phyloP scores from a whole-genome alignment of 768 basidiomycete species.

The Mycena metata region DNA sequence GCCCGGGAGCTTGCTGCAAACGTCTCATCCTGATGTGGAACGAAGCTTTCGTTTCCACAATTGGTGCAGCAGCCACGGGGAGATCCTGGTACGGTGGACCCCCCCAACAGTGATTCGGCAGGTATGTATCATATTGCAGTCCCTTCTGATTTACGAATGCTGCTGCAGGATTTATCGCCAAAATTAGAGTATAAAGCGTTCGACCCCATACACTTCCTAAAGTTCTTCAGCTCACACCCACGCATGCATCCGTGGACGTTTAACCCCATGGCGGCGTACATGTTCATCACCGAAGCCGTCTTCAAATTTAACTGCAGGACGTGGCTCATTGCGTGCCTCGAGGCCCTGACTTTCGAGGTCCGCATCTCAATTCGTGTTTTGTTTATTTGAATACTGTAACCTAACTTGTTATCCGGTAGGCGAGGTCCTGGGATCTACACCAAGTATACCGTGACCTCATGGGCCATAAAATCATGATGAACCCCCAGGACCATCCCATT shows the following conservation, averaged over 20 bases:
- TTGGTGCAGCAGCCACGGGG: too few relatives aligned
- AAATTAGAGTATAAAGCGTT: background rate
- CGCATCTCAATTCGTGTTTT: background rate
- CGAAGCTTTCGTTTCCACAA: too few relatives aligned
- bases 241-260: background rate
- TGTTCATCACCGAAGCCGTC: background rate
- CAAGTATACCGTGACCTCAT: background rate
- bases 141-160: too few relatives aligned
- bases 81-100: too few relatives aligned
- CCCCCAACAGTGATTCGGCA: too few relatives aligned
- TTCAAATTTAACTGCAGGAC: background rate
- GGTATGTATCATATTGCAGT: too few relatives aligned
- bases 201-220: background rate
- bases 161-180: too few relatives aligned
- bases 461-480: too few relatives aligned
- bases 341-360: background rate
- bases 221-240: background rate
- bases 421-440: background rate
- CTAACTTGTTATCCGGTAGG: background rate
- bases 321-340: background rate
- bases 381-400: background rate
- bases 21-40: too few relatives aligned
- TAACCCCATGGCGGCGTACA: background rate
- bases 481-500: too few relatives aligned
- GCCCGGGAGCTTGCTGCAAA: too few relatives aligned